These are phyloP conservation scores for Mallotus repandus DNA, from an alignment of 441 rosid genomes.

Conservation along the genomic window DNA sequence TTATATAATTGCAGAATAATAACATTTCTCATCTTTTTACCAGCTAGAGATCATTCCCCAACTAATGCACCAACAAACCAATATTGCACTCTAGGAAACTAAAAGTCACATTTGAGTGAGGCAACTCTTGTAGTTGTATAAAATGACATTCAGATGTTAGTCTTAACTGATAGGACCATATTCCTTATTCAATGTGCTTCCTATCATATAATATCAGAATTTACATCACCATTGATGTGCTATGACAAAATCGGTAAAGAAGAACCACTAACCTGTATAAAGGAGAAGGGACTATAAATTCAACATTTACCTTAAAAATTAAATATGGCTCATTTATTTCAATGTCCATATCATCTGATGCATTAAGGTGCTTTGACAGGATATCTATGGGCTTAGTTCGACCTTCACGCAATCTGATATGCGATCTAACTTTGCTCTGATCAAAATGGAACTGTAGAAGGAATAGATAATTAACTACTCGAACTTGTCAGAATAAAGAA, in stretches of 20 bases:
- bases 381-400: constrained; percentile 85
- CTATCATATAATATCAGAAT: background rate
- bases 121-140: background rate
- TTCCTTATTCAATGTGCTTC: background rate
- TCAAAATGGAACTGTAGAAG: constrained; percentile 83
- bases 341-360: constrained; percentile 78
- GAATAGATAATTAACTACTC: constrained; percentile 24
- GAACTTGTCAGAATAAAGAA: constrained; percentile 8
- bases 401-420: constrained; percentile 85
- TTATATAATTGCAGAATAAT: background rate
- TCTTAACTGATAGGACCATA: background rate
- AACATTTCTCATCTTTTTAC: no score
- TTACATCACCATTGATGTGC: background rate
- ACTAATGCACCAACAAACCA: background rate
- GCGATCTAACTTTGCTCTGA: constrained; percentile 94
- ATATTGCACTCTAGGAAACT: background rate
- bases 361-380: constrained; percentile 76
- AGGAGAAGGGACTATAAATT: background rate
- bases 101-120: background rate
- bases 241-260: background rate
- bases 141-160: background rate
- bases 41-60: background rate
- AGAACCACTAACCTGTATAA: background rate
- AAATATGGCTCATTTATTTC: constrained; percentile 79
- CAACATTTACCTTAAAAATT: constrained; percentile 74